phyloP scores from a whole-genome alignment of 2,329 filamentous ascomycete genomes.

The Gliomastix tumulicola region DNA sequence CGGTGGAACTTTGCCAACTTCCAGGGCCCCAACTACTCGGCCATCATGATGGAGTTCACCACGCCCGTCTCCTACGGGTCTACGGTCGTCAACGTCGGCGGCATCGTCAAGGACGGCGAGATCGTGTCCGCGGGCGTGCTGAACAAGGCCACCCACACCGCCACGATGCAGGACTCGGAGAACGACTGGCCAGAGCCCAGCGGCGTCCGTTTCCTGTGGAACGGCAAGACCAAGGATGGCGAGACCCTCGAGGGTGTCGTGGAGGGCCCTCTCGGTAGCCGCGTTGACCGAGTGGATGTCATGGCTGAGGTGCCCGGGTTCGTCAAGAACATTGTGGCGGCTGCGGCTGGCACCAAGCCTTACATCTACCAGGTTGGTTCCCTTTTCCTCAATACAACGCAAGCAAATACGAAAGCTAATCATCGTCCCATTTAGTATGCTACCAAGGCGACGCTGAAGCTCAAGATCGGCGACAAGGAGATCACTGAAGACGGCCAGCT shows the following conservation, averaged over 20 bases:
- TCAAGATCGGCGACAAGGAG: slow-evolving; percentile 79
- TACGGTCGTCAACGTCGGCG: slow-evolving; percentile 77
- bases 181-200: slow-evolving; percentile 88
- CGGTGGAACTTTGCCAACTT: slow-evolving; percentile 93
- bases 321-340: slow-evolving; percentile 87
- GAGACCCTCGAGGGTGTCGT: slow-evolving; percentile 64
- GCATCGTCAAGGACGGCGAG: slow-evolving; percentile 73
- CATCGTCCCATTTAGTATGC: slow-evolving; percentile 49
- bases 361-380: slow-evolving; percentile 87
- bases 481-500: slow-evolving; percentile 69
- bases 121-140: slow-evolving; percentile 65
- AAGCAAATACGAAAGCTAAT: not conserved
- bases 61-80: slow-evolving; percentile 90
- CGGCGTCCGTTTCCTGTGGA: slow-evolving; percentile 69
- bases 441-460: slow-evolving; percentile 65
- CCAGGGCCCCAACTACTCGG: slow-evolving; percentile 80
- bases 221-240: slow-evolving; percentile 68
- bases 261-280: slow-evolving; percentile 60
- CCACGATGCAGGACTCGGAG: slow-evolving; percentile 63
- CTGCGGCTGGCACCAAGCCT: slow-evolving; percentile 84
- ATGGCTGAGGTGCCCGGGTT: slow-evolving; percentile 96
- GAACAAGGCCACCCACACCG: slow-evolving; percentile 62
- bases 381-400: not conserved
- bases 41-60: slow-evolving; percentile 90
- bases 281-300: slow-evolving; percentile 76